Base-by-base conservation (phyloP, 1,284 basidiomycete genomes). In the Puccinia sorghi region DNA sequence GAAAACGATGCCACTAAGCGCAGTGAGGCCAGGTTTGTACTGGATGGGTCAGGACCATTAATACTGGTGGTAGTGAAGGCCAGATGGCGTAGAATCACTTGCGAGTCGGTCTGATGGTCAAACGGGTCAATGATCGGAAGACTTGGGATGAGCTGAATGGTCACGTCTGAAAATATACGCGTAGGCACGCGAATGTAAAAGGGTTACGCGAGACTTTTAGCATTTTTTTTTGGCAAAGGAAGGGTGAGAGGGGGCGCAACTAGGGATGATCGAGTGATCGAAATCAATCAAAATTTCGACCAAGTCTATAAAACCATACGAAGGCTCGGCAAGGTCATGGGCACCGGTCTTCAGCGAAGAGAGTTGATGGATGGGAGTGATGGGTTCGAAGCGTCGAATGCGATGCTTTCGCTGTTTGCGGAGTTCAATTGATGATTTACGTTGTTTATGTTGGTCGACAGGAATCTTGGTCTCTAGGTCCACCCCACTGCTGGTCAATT, bases 211-310 rank as follows among this genome's bases (percentile, higher is more conserved):
- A 32, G 32, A 2, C 32, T 32, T 32, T 54, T 27, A 72, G 54
- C 15, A 8, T 61, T 39, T 25, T 39, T 39, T 32, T 13, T 61
- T 59, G 3, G 12, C 3, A 9, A 57, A 57, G 41, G 20, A 67
- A 43, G 27, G 12, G 27, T 27, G 3, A 43, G 2, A 41, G 43
- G 25, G 56, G 39, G 20, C 50, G 20, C 39, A 56, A 72, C 70
- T 72, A 12, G 71, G 71, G 20, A 72, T 27, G 25, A 61, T 59
- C 0, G 52, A 32, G 57, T 72, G 32, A 22, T 72, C 54, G 43
- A 59, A 72, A 61, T 72, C 71, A 8, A 72, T 12, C 8, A 61
- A 61, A 15, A 72, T 20, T 61, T 72, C 71, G 17, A 59, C 56
- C 17, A 72, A 41, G n/a, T 72, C 39, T 17, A 72, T 61, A 13